phyloP scores from a whole-genome alignment of 805 yeast genomes.

The Cyberlindnera nakhonratchasimensis region DNA sequence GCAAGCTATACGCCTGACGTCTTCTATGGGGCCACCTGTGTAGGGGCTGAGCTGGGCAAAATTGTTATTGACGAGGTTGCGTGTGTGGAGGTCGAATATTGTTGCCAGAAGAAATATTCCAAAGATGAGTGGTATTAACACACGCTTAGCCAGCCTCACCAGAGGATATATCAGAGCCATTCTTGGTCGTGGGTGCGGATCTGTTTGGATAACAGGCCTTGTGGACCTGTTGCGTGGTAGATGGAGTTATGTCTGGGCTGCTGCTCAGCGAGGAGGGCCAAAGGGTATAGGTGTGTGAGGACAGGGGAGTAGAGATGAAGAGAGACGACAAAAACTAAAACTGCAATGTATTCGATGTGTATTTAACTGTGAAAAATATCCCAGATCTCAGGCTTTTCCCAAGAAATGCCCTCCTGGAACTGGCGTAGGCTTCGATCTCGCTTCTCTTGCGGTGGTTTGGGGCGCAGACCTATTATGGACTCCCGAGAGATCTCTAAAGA shows the following conservation, averaged over 20 bases:
- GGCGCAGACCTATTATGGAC: background rate
- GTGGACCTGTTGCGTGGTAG: too few relatives aligned
- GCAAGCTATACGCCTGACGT: slow-evolving; percentile 29
- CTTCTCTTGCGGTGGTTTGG: slow-evolving; percentile 1
- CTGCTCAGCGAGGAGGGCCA: too few relatives aligned
- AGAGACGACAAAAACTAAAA: too few relatives aligned
- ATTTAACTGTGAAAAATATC: too few relatives aligned
- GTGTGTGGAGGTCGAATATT: slow-evolving; percentile 21
- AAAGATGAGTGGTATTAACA: slow-evolving; percentile 16
- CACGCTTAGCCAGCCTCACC: slow-evolving; percentile 14
- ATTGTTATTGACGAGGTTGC: slow-evolving; percentile 21
- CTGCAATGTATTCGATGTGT: too few relatives aligned
- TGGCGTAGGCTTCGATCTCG: slow-evolving; percentile 1
- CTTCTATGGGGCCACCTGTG: slow-evolving; percentile 31
- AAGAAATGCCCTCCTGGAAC: slow-evolving; percentile 5
- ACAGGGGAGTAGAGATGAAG: too few relatives aligned
- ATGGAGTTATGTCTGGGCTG: too few relatives aligned
- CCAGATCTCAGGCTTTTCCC: background rate
- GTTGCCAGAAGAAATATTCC: slow-evolving; percentile 14
- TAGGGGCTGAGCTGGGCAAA: slow-evolving; percentile 21
- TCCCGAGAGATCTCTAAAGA: background rate
- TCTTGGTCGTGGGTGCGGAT: too few relatives aligned
- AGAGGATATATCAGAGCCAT: slow-evolving; percentile 7
- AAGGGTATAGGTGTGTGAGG: too few relatives aligned
- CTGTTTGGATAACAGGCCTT: background rate